phyloP scores from a whole-genome alignment of 768 basidiomycete species.

The Pleurotus ostreatus region DNA sequence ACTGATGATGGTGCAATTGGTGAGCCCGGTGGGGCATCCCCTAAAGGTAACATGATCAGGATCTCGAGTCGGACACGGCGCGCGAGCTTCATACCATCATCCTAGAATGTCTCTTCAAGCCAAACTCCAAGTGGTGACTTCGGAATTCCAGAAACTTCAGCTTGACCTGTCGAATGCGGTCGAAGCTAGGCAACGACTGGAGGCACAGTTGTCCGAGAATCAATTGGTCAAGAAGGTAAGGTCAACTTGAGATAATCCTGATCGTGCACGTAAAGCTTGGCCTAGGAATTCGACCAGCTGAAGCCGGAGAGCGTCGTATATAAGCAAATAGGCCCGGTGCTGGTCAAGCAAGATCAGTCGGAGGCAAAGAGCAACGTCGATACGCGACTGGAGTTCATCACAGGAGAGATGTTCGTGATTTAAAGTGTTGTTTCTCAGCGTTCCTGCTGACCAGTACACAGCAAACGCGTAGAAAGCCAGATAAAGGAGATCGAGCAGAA shows the following conservation, averaged over 20 bases:
- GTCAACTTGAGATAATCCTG: not conserved
- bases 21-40: no score
- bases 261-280: not conserved
- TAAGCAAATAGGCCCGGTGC: constrained; percentile 88
- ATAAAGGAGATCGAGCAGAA: constrained; percentile 75
- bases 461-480: constrained; percentile 76
- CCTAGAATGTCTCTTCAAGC: constrained; percentile 48
- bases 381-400: constrained; percentile 87
- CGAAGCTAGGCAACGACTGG: constrained; percentile 81
- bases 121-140: constrained; percentile 63
- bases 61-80: not conserved
- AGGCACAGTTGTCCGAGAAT: constrained; percentile 88
- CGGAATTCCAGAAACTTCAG: constrained; percentile 81
- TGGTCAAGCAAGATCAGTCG: constrained; percentile 82
- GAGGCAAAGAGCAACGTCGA: constrained; percentile 89
- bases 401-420: constrained; percentile 72
- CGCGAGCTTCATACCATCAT: not conserved
- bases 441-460: constrained; percentile 14
- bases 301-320: constrained; percentile 77
- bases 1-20: no score
- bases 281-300: constrained; percentile 77
- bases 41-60: no score
- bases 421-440: not conserved
- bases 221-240: constrained; percentile 85
- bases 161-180: constrained; percentile 66